Percentiles rank a stretch among this genome's conserved stretches.
These are phyloP conservation scores for Oldenlandia corymbosa DNA, from an alignment of 257 asterid genomes.

Conservation along the genomic window DNA sequence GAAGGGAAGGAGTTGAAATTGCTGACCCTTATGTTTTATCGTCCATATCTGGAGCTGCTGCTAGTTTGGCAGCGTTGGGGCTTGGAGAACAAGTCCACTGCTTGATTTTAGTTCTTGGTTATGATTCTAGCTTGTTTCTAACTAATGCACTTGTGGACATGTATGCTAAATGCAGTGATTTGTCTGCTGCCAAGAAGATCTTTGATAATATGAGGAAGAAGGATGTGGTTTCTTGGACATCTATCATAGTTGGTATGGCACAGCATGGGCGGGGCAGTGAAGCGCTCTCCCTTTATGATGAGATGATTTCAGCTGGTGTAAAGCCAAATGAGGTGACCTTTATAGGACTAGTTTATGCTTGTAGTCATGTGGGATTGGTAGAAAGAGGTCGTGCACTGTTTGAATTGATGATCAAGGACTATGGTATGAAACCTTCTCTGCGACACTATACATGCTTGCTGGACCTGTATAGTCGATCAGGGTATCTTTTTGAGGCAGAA, in stretches of 20 bases:
- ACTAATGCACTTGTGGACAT: conserved; percentile 62
- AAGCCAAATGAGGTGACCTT: conserved; percentile 78
- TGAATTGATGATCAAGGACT: conserved; percentile 56
- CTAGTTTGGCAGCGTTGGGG: conserved; percentile 45
- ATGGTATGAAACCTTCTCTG: conserved; percentile 52
- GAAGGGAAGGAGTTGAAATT: conserved; percentile 45
- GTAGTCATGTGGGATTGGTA: conserved; percentile 75
- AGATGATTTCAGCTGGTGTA: conserved; percentile 49
- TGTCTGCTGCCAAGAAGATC: conserved; percentile 45
- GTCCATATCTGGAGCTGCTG: conserved; percentile 55
- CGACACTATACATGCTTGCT: conserved; percentile 76
- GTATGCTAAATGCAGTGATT: conserved; percentile 82
- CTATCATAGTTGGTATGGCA: conserved; percentile 79
- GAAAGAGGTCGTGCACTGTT: conserved; percentile 54
- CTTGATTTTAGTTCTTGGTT: conserved; percentile 56
- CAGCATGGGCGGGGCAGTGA: conserved; percentile 70
- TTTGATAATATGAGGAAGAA: conserved; percentile 39
- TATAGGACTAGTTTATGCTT: conserved; percentile 64
- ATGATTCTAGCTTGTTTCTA: conserved; percentile 36
- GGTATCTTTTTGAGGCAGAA: conserved; percentile 57
- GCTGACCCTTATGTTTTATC: conserved; percentile 52
- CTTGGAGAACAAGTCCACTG: conserved; percentile 77
- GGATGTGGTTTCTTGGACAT: conserved; percentile 81
- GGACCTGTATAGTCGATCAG: conserved; percentile 73
- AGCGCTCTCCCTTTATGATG: conserved; percentile 49